Evolutionary conservation across 148 eudicot genomes (phyloP), one percentile per base, ranked within the genome.

Genomic region (Arctostaphylos glauca): DNA sequence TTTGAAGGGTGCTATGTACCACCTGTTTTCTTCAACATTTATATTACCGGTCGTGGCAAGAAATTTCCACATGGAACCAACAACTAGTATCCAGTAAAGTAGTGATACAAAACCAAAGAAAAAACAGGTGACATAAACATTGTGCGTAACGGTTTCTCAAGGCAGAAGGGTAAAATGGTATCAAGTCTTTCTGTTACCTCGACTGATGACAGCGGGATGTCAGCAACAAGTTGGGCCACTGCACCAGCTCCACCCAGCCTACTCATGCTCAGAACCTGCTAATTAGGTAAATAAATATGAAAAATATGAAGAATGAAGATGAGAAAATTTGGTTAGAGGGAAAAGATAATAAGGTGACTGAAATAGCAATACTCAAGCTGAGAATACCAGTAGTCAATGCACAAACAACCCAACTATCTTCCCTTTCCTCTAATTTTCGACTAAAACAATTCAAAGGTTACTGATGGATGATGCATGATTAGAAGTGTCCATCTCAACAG

Each of bases 171-270:
- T 54, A 6, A 41, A 55, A 54, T 43, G 64, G 67, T 38, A 38
- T 56, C 9, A 23, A 9, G 41, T 8, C n/a, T 53, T 76, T 55
- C 31, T n/a, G 48, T 80, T 80, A 88, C 90, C 90, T 88, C 89
- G 31, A 84, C 81, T 68, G 91, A 76, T n/a, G 88, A 88, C 8
- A 83, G 46, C 21, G 96, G 94, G 56, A 92, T 90, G 80, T 93
- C 97, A 6, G 94, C 92, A 19, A 92, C 94, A 75, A 93, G 92
- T 79, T 92, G 97, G 18, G 93, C 93, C 75, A 89, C 94, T 25
- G 93, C 94, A 73, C 97, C 93, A 56, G 92, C 92, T 72, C 92
- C 97, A 18, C 97, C 88, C 21, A 84, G 86, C 82, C 88, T 81
- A 87, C 86, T 87, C 86, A 87, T 87, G 84, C 88, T 87, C 49